A percentile compares a stretch with the other conserved stretches of the same genome.
These are phyloP conservation scores for Colletotrichum euphorbiae DNA, from an alignment of 2,329 filamentous ascomycete species.

Conservation along the genomic window DNA sequence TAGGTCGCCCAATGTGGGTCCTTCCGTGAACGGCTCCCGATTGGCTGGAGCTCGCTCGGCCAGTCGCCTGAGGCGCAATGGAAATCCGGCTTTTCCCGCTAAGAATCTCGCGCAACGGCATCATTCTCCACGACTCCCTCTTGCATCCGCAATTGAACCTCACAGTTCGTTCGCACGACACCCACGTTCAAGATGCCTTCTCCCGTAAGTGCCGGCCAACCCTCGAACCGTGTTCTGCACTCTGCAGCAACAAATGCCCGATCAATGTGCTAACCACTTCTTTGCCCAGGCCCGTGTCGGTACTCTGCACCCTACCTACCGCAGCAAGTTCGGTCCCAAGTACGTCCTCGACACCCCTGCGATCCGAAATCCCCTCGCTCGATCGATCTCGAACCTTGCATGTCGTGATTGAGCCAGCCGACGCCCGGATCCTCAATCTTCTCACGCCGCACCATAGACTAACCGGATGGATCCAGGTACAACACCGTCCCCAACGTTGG, in stretches of 20 bases:
- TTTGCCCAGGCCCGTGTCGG: slow-evolving; percentile 16
- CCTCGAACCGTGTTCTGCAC: too few relatives aligned
- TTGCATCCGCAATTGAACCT: slow-evolving; percentile 52
- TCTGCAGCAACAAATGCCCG: background rate
- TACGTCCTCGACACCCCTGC: slow-evolving; percentile 51
- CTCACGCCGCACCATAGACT: slow-evolving; percentile 39
- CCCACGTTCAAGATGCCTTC: slow-evolving; percentile 54
- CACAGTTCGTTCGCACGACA: slow-evolving; percentile 46
- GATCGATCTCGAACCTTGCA: background rate
- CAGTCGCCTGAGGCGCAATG: slow-evolving; percentile 39
- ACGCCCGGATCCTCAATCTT: background rate
- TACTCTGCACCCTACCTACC: slow-evolving; percentile 38
- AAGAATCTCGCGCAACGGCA: slow-evolving; percentile 40
- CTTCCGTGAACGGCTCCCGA: background rate
- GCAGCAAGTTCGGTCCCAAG: slow-evolving; percentile 74
- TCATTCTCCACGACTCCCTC: slow-evolving; percentile 36
- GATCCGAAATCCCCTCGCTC: background rate
- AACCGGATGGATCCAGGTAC: slow-evolving; percentile 61
- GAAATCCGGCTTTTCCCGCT: slow-evolving; percentile 41
- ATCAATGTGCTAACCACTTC: slow-evolving; percentile 2
- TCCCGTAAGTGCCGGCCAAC: slow-evolving; percentile 49
- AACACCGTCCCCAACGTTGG: slow-evolving; percentile 66
- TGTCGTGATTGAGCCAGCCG: background rate
- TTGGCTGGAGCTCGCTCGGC: slow-evolving; percentile 31
- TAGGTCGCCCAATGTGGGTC: background rate